phyloP scores from a whole-genome alignment of 148 eudicot species.

The Silene uniflora region DNA sequence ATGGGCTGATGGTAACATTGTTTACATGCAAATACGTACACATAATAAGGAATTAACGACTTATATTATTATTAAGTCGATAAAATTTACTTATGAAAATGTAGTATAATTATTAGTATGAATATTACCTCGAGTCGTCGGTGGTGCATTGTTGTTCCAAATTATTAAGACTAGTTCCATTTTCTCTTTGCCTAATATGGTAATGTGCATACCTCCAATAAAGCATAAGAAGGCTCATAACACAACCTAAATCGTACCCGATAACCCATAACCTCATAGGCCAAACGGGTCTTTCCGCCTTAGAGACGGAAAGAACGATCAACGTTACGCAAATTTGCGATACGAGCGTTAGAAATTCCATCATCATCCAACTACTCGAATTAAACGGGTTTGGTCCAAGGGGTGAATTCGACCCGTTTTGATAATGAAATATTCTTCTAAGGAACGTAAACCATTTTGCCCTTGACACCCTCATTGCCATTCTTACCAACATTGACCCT shows the following conservation, averaged over 20 bases:
- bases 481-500: conserved; percentile 46
- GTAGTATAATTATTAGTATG: background rate
- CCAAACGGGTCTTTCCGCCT: conserved; percentile 80
- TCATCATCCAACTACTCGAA: conserved; percentile 57
- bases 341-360: conserved; percentile 47
- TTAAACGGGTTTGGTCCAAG: conserved; percentile 76
- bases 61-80: too few species aligned
- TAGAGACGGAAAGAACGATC: conserved; percentile 51
- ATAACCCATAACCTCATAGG: conserved; percentile 85
- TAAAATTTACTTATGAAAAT: background rate
- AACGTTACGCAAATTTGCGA: conserved; percentile 46
- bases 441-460: conserved; percentile 73
- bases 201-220: conserved; percentile 51
- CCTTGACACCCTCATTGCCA: conserved; percentile 73
- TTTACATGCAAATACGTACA: too few species aligned
- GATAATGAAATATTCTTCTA: conserved; percentile 83
- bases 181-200: conserved; percentile 33
- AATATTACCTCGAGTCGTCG: conserved; percentile 51
- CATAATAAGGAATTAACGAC: too few species aligned
- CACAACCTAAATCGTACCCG: conserved; percentile 76
- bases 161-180: conserved; percentile 27
- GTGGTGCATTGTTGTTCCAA: conserved; percentile 51
- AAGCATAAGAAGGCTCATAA: conserved; percentile 49
- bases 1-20: too few species aligned
- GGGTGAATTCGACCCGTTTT: conserved; percentile 62